Evolutionary conservation across 2,329 filamentous ascomycete species (phyloP).

Genomic region (Polychaeton citri): DNA sequence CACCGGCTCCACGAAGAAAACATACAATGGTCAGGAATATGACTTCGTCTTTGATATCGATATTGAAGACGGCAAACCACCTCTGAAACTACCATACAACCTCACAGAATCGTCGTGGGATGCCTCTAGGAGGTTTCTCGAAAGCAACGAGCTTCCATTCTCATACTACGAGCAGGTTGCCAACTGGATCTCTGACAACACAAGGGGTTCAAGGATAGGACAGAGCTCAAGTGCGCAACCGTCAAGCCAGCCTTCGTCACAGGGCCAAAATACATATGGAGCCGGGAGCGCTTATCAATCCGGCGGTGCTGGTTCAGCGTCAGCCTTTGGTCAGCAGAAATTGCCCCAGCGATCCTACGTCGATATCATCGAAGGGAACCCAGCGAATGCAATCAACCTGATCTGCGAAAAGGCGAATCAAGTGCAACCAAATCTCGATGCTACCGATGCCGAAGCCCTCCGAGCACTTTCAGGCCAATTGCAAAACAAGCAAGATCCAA

Average conservation of each 20-base stretch:
- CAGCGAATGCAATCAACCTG: conserved; percentile 40
- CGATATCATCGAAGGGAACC: conserved; percentile 20
- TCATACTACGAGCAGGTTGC: conserved; percentile 84
- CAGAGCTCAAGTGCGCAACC: conserved; percentile 23
- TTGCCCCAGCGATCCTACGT: conserved; percentile 17
- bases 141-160: conserved; percentile 75
- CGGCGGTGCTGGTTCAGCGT: conserved; percentile 41
- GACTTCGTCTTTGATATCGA: conserved; percentile 96
- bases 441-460: conserved; percentile 53
- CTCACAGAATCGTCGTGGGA: conserved; percentile 86
- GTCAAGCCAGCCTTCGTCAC: conserved; percentile 31
- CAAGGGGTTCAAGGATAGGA: conserved; percentile 72
- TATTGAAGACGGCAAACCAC: conserved; percentile 85
- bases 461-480: conserved; percentile 49
- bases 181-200: conserved; percentile 84
- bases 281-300: conserved; percentile 68
- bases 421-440: conserved; percentile 52
- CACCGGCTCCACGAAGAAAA: conserved; percentile 56
- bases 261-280: conserved; percentile 59
- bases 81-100: conserved; percentile 89
- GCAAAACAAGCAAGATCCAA: conserved; percentile 36
- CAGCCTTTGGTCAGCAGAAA: conserved; percentile 13
- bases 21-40: conserved; percentile 74
- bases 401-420: conserved; percentile 57
- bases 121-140: conserved; percentile 78